These are phyloP conservation scores for Nelumbo lutea DNA, from an alignment of 164 flowering plant genomes.

Conservation along the genomic window DNA sequence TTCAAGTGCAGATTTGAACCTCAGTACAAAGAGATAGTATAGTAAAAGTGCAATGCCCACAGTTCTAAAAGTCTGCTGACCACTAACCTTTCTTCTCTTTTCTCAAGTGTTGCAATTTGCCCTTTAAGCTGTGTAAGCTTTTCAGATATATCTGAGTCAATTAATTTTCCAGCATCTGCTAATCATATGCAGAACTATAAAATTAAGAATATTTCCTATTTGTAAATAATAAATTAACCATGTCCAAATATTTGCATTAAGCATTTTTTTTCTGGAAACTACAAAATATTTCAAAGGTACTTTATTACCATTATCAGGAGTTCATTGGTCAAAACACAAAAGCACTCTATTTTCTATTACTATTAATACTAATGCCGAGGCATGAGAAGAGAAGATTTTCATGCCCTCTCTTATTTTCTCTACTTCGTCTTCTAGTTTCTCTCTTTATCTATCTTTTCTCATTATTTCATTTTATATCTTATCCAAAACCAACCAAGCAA, in stretches of 20 bases:
- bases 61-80: conserved; percentile 3
- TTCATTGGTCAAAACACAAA: no score
- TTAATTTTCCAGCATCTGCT: conserved; percentile 65
- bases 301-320: no score
- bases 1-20: conserved; percentile 12
- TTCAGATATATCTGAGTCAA: conserved; percentile 78
- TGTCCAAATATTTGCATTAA: background rate
- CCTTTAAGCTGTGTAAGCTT: conserved; percentile 76
- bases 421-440: no score
- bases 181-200: conserved; percentile 6
- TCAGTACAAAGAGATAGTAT: background rate
- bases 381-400: no score
- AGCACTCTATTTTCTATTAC: no score
- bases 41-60: background rate
- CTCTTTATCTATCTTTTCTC: no score
- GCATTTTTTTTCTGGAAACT: no score
- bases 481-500: no score
- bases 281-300: no score
- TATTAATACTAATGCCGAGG: no score
- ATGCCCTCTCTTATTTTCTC: no score
- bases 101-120: conserved; percentile 92
- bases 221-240: background rate
- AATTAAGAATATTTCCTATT: background rate
- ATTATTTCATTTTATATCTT: no score
- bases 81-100: conserved; percentile 90